These are phyloP conservation scores for Podaxis sp. DNA, from an alignment of 768 basidiomycete species.

Conservation along the genomic window DNA sequence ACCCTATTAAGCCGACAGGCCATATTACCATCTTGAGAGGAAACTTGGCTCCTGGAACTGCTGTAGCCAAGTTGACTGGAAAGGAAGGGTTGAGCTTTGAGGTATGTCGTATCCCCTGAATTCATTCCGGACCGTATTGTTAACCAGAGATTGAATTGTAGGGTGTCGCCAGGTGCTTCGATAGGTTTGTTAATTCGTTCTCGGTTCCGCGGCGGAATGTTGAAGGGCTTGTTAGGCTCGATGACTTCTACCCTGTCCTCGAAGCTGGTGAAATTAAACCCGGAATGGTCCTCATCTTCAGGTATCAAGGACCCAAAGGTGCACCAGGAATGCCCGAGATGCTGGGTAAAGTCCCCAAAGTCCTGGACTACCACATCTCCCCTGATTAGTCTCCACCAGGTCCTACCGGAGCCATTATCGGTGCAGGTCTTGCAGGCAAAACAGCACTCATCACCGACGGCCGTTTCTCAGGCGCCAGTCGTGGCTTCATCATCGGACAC, in stretches of 20 bases:
- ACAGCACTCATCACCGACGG: conserved; percentile 89
- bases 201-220: not conserved
- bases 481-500: conserved; percentile 56
- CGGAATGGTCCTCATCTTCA: conserved; percentile 77
- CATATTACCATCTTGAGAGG: conserved; percentile 87
- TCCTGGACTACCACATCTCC: not conserved
- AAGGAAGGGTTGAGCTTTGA: conserved; percentile 88
- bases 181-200: conserved; percentile 42
- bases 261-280: conserved; percentile 72
- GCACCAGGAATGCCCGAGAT: conserved; percentile 92
- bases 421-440: conserved; percentile 75
- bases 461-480: conserved; percentile 81
- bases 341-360: conserved; percentile 31
- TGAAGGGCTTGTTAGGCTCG: conserved; percentile 43
- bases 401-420: conserved; percentile 82
- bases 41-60: conserved; percentile 83
- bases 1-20: conserved; percentile 86
- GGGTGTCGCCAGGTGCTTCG: conserved; percentile 79
- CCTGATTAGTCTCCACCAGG: conserved; percentile 34
- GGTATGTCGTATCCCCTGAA: conserved; percentile 35
- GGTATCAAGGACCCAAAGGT: conserved; percentile 89
- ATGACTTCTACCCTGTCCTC: conserved; percentile 72
- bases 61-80: conserved; percentile 92
- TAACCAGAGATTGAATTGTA: conserved; percentile 24
- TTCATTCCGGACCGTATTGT: not conserved